phyloP scores from a whole-genome alignment of 176 grass and related monocot species.

The Pharus latifolius region DNA sequence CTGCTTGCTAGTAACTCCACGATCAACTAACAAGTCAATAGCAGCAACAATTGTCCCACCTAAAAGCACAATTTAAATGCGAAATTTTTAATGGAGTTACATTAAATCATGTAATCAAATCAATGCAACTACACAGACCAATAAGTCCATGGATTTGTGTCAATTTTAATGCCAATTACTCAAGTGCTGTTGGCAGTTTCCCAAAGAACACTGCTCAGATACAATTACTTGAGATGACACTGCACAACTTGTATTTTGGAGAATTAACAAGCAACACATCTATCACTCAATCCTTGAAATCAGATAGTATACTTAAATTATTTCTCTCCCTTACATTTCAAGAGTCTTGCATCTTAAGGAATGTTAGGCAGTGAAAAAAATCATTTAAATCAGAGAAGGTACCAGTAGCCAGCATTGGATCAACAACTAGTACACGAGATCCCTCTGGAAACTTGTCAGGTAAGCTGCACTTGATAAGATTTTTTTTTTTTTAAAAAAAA shows the following conservation, averaged over 20 bases:
- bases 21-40: constrained; percentile 79
- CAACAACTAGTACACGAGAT: constrained; percentile 72
- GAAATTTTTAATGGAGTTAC: neutral
- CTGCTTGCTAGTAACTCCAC: constrained; percentile 66
- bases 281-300: neutral
- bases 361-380: neutral
- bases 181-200: constrained; percentile 1
- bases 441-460: constrained; percentile 78
- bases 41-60: constrained; percentile 93
- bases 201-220: neutral
- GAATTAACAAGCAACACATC: neutral
- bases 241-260: neutral
- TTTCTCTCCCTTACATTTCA: neutral
- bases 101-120: neutral
- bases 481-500: no score
- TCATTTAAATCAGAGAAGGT: constrained; percentile 15
- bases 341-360: neutral
- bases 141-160: neutral
- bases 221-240: constrained; percentile 13
- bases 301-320: neutral
- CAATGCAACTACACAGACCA: neutral
- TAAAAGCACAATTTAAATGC: constrained; percentile 28
- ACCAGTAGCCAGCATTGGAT: constrained; percentile 97
- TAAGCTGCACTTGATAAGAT: constrained; percentile 51
- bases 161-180: neutral